Evolutionary conservation across 2,329 filamentous ascomycete species (phyloP), one percentile per base, ranked within the genome.

Genomic region (Nemania bipapillata): DNA sequence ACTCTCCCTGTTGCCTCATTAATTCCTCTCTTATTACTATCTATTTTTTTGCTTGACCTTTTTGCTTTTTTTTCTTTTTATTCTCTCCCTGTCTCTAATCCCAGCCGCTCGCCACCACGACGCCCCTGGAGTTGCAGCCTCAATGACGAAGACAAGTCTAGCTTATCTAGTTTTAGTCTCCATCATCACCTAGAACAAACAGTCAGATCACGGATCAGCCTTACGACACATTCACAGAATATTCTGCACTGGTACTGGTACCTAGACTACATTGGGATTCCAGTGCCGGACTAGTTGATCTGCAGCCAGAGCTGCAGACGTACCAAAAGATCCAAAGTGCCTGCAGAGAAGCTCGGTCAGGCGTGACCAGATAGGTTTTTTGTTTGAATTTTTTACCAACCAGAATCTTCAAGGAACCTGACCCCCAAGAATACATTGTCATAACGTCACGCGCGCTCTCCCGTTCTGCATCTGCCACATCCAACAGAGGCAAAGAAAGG

Each of bases 121-220:
- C 62, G 24, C 24, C 58, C 40, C 37, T 58, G 60, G 61, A 66
- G 49, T 62, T 63, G 60, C 59, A 70, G 71, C 68, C 75, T 81
- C 81, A 84, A 87, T 88, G 86, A 87, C 85, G 81, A 82, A 81
- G 82, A 86, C 85, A 86, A 86, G 82, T 80, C 81, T 82, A 79
- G 82, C 85, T 85, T 86, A 87, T 87, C 85, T 87, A 76, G 81
- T 86, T 78, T 81, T 86, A 74, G 81, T 80, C 78, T 83, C 84
- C 71, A 82, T 86, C 78, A 80, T 86, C 79, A 86, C 85, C 78
- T 86, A 86, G 77, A 70, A 20, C 61, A 70, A 71, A 64, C 70
- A 70, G n/a, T n/a, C n/a, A n/a, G n/a, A n/a, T n/a, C n/a, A n/a
- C n/a, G n/a, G 4, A 32, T 32, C 30, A 32, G 64, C 70, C 68